These are phyloP conservation scores for Steccherinum ochraceum DNA, from an alignment of 768 basidiomycete species.

Conservation along the genomic window DNA sequence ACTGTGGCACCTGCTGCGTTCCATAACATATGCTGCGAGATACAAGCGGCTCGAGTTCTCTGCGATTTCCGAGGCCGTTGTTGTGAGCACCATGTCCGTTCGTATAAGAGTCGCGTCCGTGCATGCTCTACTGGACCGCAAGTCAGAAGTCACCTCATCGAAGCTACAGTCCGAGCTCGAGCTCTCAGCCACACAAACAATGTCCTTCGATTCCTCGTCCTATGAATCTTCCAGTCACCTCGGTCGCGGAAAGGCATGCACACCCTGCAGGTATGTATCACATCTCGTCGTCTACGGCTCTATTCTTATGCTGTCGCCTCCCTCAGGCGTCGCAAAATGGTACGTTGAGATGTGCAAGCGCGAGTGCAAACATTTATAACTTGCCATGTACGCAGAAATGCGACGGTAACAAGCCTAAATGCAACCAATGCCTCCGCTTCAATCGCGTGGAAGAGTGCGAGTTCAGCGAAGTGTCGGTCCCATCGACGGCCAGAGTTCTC, in stretches of 20 bases:
- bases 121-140: too few species aligned
- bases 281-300: too few species aligned
- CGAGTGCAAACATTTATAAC: too few species aligned
- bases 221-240: constrained; percentile 4
- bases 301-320: too few species aligned
- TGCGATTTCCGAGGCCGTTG: background rate
- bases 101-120: background rate
- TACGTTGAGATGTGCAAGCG: too few species aligned
- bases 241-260: constrained; percentile 13
- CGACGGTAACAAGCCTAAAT: constrained; percentile 54
- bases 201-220: background rate
- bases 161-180: too few species aligned
- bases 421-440: constrained; percentile 52
- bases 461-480: constrained; percentile 52
- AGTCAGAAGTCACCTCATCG: too few species aligned
- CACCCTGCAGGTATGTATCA: constrained; percentile 10
- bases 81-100: background rate
- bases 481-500: constrained; percentile 50
- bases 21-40: background rate
- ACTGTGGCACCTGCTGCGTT: background rate
- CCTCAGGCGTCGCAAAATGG: constrained; percentile 9
- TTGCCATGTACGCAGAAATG: constrained; percentile 47
- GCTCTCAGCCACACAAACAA: too few species aligned
- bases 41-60: background rate
- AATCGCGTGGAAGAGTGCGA: constrained; percentile 49